These are phyloP conservation scores for Amborella trichopoda DNA, from an alignment of 164 flowering plant genomes.

Conservation along the genomic window DNA sequence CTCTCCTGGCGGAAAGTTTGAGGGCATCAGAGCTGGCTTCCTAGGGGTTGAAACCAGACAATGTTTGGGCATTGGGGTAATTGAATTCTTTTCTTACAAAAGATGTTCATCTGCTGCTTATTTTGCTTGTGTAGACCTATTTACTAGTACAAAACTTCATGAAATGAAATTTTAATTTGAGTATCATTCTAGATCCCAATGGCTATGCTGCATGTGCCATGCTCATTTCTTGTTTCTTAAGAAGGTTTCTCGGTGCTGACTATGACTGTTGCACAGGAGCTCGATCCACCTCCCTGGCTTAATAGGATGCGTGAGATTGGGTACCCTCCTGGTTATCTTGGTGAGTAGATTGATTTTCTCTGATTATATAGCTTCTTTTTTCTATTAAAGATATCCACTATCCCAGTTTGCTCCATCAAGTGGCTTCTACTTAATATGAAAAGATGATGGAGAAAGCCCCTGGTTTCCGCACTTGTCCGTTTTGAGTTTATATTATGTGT, in stretches of 20 bases:
- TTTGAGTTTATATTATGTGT: too few relatives aligned
- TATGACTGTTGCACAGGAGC: conserved; percentile 76
- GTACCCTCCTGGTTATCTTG: conserved; percentile 94
- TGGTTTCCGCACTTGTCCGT: too few relatives aligned
- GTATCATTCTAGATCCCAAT: too few relatives aligned
- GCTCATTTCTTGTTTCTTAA: too few relatives aligned
- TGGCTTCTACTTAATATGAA: too few relatives aligned
- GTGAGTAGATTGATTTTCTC: conserved; percentile 18
- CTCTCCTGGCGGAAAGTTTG: conserved; percentile 82
- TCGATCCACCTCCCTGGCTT: conserved; percentile 99
- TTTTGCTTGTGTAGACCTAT: background rate
- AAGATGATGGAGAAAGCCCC: too few relatives aligned
- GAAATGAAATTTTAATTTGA: too few relatives aligned
- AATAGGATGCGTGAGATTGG: conserved; percentile 92
- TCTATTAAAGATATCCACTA: background rate
- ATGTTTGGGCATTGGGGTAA: conserved; percentile 83
- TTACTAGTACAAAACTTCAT: too few relatives aligned
- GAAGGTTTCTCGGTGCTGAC: too few relatives aligned
- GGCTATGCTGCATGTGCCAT: too few relatives aligned
- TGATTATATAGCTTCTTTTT: background rate
- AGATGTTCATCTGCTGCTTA: too few relatives aligned
- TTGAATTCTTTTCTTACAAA: background rate
- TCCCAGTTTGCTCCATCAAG: too few relatives aligned
- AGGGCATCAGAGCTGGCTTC: conserved; percentile 71
- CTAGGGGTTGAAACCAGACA: conserved; percentile 68